Conservation (phyloP, 768 basidiomycete species). For the Chalciporus chontae region DNA sequence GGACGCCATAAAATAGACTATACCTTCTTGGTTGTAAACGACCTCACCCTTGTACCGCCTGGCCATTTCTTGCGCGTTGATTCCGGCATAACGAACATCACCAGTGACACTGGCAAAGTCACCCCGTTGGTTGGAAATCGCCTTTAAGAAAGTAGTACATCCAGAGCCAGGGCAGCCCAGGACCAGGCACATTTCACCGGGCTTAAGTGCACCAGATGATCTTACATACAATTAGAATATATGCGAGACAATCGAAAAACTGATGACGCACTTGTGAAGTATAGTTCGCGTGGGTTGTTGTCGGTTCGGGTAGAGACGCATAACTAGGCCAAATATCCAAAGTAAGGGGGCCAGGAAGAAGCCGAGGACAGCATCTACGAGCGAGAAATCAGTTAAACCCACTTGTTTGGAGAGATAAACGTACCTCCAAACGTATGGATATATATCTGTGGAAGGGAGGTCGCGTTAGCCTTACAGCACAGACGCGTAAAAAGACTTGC, state of each 20-base stretch:
- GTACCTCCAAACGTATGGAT: conserved; percentile 58
- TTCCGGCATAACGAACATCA: conserved; percentile 80
- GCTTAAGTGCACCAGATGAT: conserved; percentile 65
- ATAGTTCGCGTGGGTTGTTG: conserved; percentile 46
- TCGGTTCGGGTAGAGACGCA: conserved; percentile 38
- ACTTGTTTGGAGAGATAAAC: conserved; percentile 16
- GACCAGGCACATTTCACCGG: conserved; percentile 86
- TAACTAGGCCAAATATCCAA: conserved; percentile 43
- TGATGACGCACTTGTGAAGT: conserved; percentile 48
- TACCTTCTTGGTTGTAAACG: conserved; percentile 75
- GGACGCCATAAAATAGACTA: background rate
- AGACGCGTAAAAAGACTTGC: conserved; percentile 1
- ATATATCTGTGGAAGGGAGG: conserved; percentile 38
- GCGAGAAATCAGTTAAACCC: background rate
- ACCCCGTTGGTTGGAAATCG: conserved; percentile 71
- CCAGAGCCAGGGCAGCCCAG: conserved; percentile 82
- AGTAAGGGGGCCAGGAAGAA: conserved; percentile 54
- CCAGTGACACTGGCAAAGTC: conserved; percentile 65
- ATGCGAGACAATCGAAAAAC: background rate
- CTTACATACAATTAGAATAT: conserved; percentile 28
- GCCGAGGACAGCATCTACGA: conserved; percentile 45
- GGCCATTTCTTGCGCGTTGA: conserved; percentile 69
- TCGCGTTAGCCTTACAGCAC: background rate
- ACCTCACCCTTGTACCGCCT: conserved; percentile 78
- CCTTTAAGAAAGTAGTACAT: conserved; percentile 83